These are phyloP conservation scores for Calocera viscosa DNA, from an alignment of 768 basidiomycete species.

Conservation along the genomic window DNA sequence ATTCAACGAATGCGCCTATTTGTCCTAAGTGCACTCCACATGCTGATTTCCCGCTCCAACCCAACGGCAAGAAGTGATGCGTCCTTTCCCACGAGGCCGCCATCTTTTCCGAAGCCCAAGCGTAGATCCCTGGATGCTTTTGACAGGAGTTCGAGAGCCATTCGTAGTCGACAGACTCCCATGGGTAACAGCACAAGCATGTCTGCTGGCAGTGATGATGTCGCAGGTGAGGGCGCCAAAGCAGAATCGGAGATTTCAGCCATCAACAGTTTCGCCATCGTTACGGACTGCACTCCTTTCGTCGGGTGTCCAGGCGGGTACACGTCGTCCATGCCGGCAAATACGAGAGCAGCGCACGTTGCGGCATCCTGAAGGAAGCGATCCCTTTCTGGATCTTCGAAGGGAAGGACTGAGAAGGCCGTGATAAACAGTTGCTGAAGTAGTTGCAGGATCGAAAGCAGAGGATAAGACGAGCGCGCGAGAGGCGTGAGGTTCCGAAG, in stretches of 20 bases:
- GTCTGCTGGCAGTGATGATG: not conserved
- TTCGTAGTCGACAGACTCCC: not conserved
- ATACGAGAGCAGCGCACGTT: slow-evolving; percentile 43
- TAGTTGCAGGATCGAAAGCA: slow-evolving; percentile 61
- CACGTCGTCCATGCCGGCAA: not conserved
- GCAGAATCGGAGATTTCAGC: not conserved
- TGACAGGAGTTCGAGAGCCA: not conserved
- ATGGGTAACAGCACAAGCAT: not conserved
- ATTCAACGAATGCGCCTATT: not conserved
- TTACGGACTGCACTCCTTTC: slow-evolving; percentile 9
- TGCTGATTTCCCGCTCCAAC: slow-evolving; percentile 6
- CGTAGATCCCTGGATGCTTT: not conserved
- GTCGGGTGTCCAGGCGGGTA: slow-evolving; percentile 15
- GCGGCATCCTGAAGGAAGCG: slow-evolving; percentile 28
- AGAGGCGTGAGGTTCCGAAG: slow-evolving; percentile 51
- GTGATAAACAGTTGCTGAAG: slow-evolving; percentile 53
- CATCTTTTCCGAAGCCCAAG: not conserved
- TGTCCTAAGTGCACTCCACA: not conserved
- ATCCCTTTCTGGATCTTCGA: slow-evolving; percentile 32
- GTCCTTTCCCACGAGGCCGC: not conserved
- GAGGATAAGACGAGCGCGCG: slow-evolving; percentile 59
- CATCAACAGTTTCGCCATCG: slow-evolving; percentile 14
- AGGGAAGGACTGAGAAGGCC: slow-evolving; percentile 30
- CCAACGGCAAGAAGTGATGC: not conserved
- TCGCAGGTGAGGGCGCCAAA: not conserved